Base-by-base conservation (phyloP, 2,329 filamentous ascomycete species). In the Acarospora socialis region DNA sequence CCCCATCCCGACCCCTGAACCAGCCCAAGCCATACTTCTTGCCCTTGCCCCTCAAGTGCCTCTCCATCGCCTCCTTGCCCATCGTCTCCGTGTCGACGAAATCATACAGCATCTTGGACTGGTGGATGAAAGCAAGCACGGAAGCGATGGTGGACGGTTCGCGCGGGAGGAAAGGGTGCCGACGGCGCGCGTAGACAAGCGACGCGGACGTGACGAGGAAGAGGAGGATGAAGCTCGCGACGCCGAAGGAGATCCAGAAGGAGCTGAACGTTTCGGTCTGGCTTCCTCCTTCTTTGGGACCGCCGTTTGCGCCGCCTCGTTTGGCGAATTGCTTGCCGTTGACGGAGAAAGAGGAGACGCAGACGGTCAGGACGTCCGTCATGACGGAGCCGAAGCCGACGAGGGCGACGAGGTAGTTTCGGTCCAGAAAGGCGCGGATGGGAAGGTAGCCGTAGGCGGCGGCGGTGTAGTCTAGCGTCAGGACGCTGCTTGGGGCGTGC, bases 121-220 rank as follows among this genome's bases (percentile, higher is more conserved):
- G 78, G 53, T 86, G 76, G 37, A 86, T 79, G 47, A 78, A 86
- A 0, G 77, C 78, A 33, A 87, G 61, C 32, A 84, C 70, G 25
- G 70, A 75, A 2, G 79, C 74, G 43, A 87, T 84, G 13, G 79
- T 83, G 44, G 76, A 81, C 3, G 80, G 79, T 57, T 84, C 77
- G 4, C 81, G 69, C 1, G 81, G 81, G 34, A 86, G 59, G 52
- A 86, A 84, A 2, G 79, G 70, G 34, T 73, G 70, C 0, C 73
- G 65, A 9, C 80, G 70, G 2, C 69, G 66, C 12, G 61, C 35
- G 46, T 78, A 77, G 12, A 79, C 74, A 1, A 74, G 45, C 1
- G 55, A 51, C 1, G 76, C 69, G 14, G 78, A 67, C 15, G 63
- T 44, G 34, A 65, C 61, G 50, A 84, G 70, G 51, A 77, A 77